A percentile compares a stretch with the other conserved stretches of the same genome.
Evolutionary conservation across 2,329 filamentous ascomycete species (phyloP).

Genomic region (Microdochium trichocladiopsis): DNA sequence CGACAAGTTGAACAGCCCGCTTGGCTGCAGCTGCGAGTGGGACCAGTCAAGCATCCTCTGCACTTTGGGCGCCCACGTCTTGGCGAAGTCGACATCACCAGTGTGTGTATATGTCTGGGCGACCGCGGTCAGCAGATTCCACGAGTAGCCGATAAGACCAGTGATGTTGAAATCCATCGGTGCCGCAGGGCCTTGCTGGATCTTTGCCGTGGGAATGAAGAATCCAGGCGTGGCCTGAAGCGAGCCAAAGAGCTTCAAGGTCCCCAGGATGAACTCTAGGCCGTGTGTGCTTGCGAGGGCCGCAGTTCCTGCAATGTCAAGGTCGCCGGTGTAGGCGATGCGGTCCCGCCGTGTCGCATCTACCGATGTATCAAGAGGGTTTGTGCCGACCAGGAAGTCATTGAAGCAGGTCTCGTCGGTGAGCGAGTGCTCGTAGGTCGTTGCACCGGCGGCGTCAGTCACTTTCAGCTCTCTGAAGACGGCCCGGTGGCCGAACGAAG

Average conservation of each 20-base stretch:
- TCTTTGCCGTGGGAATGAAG: constrained; percentile 22
- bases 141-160: constrained; percentile 25
- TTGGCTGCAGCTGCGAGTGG: constrained; percentile 15
- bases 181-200: constrained; percentile 16
- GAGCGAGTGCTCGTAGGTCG: constrained; percentile 15
- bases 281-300: constrained; percentile 19
- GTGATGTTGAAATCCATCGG: constrained; percentile 16
- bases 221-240: constrained; percentile 20
- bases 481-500: constrained; percentile 19
- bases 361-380: constrained; percentile 21
- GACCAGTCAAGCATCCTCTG: constrained; percentile 26
- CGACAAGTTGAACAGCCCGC: constrained; percentile 18
- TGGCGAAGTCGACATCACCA: constrained; percentile 16
- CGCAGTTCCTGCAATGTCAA: constrained; percentile 17
- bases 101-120: constrained; percentile 19
- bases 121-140: constrained; percentile 19
- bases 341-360: constrained; percentile 26
- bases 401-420: constrained; percentile 16
- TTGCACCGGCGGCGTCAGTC: constrained; percentile 2
- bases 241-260: constrained; percentile 18
- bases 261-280: constrained; percentile 14
- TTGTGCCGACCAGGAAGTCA: constrained; percentile 26
- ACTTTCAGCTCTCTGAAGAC: constrained; percentile 14
- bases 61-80: constrained; percentile 16
- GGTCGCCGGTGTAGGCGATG: constrained; percentile 22